phyloP scores from a whole-genome alignment of 2,329 filamentous ascomycete species.

The Pestalotiopsis fici region DNA sequence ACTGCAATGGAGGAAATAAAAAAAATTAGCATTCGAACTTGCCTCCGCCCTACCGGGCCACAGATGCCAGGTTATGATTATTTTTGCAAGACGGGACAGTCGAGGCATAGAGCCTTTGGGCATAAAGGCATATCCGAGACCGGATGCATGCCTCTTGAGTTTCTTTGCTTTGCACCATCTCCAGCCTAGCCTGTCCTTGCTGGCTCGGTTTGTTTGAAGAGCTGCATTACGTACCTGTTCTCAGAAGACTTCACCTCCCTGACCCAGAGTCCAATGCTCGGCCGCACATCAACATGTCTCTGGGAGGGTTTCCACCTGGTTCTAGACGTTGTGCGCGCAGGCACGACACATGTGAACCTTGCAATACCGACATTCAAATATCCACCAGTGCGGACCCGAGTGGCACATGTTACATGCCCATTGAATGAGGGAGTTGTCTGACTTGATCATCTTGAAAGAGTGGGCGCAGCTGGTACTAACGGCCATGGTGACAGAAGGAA shows the following conservation, averaged over 20 bases:
- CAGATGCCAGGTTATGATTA: background rate
- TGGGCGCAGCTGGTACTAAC: conserved; percentile 61
- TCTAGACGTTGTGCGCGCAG: conserved; percentile 50
- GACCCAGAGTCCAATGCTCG: background rate
- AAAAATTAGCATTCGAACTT: background rate
- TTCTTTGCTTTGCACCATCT: background rate
- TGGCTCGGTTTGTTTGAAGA: background rate
- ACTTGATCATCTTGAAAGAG: conserved; percentile 67
- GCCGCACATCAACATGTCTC: background rate
- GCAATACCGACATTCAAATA: conserved; percentile 71
- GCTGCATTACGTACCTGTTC: background rate
- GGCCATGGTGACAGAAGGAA: conserved; percentile 41
- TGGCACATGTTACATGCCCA: conserved; percentile 68
- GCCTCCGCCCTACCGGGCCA: background rate
- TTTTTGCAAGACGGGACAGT: background rate
- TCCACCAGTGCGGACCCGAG: conserved; percentile 66
- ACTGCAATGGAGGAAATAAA: background rate
- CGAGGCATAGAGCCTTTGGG: background rate
- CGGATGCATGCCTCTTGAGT: background rate
- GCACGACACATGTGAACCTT: conserved; percentile 64
- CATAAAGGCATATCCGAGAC: background rate
- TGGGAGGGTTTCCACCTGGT: background rate
- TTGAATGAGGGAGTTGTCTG: conserved; percentile 64
- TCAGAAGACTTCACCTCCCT: background rate
- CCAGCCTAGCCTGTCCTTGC: background rate